Percentiles rank a stretch among this genome's conserved stretches.
Conservation (phyloP, 1,139 yeast genomes). For the Zygoascus meyerae region DNA sequence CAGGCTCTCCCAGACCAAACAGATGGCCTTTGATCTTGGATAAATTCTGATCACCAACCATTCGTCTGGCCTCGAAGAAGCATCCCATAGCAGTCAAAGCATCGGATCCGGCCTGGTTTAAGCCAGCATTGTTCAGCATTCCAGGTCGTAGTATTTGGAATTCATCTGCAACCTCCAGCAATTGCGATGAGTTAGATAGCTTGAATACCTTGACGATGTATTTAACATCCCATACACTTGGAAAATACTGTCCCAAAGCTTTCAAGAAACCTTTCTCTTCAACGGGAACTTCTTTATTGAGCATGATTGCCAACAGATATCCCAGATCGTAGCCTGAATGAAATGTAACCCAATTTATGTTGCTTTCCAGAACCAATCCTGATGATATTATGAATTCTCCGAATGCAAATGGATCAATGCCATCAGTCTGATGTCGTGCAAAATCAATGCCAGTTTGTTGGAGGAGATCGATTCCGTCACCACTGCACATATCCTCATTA, state of each 20-base stretch:
- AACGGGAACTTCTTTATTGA: slow-evolving; percentile 71
- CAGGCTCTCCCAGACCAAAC: slow-evolving; percentile 33
- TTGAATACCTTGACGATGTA: slow-evolving; percentile 52
- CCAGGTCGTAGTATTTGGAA: slow-evolving; percentile 31
- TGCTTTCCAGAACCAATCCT: slow-evolving; percentile 70
- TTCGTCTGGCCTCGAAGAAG: slow-evolving; percentile 45
- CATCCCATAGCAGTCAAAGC: slow-evolving; percentile 46
- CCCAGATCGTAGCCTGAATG: slow-evolving; percentile 93
- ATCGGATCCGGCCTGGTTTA: slow-evolving; percentile 48
- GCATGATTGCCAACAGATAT: slow-evolving; percentile 69
- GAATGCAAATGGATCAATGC: slow-evolving; percentile 74
- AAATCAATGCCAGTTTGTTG: slow-evolving; percentile 83
- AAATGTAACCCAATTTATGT: slow-evolving; percentile 83
- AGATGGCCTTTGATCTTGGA: slow-evolving; percentile 29
- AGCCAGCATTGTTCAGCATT: slow-evolving; percentile 23
- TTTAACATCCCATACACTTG: slow-evolving; percentile 80
- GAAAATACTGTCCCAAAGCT: slow-evolving; percentile 70
- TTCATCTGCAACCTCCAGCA: slow-evolving; percentile 46
- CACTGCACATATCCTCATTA: slow-evolving; percentile 65
- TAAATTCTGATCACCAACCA: slow-evolving; percentile 32
- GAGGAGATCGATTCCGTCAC: slow-evolving; percentile 68
- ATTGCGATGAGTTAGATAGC: slow-evolving; percentile 34
- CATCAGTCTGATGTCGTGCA: slow-evolving; percentile 65
- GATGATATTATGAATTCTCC: slow-evolving; percentile 82
- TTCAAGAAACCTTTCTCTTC: slow-evolving; percentile 74